phyloP scores from a whole-genome alignment of 1,284 basidiomycete genomes.

The Gomphus bonarii region DNA sequence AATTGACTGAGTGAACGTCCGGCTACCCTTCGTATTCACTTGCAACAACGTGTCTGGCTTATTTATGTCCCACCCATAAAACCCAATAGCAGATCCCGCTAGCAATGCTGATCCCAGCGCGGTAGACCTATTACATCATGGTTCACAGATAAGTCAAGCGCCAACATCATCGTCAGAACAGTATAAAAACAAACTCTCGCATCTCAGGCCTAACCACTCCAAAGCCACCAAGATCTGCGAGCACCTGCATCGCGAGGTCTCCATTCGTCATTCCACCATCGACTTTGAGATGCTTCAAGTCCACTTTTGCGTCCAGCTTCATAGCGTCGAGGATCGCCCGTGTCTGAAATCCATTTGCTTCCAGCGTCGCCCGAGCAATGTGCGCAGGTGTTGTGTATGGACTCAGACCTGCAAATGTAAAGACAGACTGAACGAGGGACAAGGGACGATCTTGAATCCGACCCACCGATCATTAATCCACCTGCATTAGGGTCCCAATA shows the following conservation, averaged over 20 bases:
- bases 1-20: conserved; percentile 58
- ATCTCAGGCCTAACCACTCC: conserved; percentile 88
- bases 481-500: conserved; percentile 88
- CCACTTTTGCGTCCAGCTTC: conserved; percentile 67
- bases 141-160: not conserved
- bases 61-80: conserved; percentile 92
- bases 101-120: conserved; percentile 94
- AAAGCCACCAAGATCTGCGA: conserved; percentile 91
- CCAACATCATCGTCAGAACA: not conserved
- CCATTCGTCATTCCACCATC: conserved; percentile 94
- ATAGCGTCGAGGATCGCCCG: conserved; percentile 92
- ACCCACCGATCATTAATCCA: conserved; percentile 69
- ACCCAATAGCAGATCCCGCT: conserved; percentile 80
- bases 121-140: conserved; percentile 53
- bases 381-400: conserved; percentile 91
- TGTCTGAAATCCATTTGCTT: conserved; percentile 87
- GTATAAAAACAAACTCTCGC: conserved; percentile 66
- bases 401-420: conserved; percentile 48
- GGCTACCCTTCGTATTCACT: conserved; percentile 82
- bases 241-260: conserved; percentile 82
- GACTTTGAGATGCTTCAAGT: conserved; percentile 79
- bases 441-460: not conserved
- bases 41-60: conserved; percentile 79
- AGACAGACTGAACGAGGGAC: not conserved
- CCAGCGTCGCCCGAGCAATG: conserved; percentile 88